Base-by-base conservation (phyloP, 2,329 filamentous ascomycete species). In the Triangularia setosa region DNA sequence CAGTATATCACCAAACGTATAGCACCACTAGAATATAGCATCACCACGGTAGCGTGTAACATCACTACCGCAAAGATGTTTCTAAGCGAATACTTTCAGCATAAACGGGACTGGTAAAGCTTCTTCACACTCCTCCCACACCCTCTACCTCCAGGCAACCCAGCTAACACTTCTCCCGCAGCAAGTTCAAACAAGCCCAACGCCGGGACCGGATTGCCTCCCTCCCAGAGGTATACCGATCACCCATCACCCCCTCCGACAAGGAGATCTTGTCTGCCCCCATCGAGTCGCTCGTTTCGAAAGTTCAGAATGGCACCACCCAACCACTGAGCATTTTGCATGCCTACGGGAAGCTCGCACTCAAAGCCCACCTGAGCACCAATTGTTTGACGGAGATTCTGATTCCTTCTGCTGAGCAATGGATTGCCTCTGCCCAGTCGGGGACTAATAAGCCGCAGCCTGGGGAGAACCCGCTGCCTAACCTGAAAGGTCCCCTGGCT, bases 351-450 rank as follows among this genome's bases (percentile, higher is more conserved):
- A 97, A 96, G 76, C 88, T 94, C 21, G 90, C 93, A 0, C 75
- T 96, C 60, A 89, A 88, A 72, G 93, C 92, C 1, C 94, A 97
- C 35, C 84, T 89, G 67, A 90, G 90, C 77, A 97, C 93, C 1
- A 97, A 97, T 75, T 96, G 92, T 73, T 78, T 96, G 12, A 97
- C 94, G 0, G 93, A 97, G 77, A 81, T 97, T 63, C 85, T 97
- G 79, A 84, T 97, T 40, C 82, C 86, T 0, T 88, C 89, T 62
- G 92, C 92, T 0, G 91, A 96, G 76, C 77, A 80, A 61, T 97
- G 92, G 92, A 75, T 86, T 18, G 68, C 73, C 3, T 23, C 52
- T 23, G n/a, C 60, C n/a, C 25, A 18, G 18, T 52, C 44, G 3
- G 24, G 48, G 23, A 18, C n/a, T 16, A 33, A 14, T 16, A 40